Evolutionary conservation across 1,139 yeast genomes (phyloP).

Genomic region (Yamadazyma membranifaciens): DNA sequence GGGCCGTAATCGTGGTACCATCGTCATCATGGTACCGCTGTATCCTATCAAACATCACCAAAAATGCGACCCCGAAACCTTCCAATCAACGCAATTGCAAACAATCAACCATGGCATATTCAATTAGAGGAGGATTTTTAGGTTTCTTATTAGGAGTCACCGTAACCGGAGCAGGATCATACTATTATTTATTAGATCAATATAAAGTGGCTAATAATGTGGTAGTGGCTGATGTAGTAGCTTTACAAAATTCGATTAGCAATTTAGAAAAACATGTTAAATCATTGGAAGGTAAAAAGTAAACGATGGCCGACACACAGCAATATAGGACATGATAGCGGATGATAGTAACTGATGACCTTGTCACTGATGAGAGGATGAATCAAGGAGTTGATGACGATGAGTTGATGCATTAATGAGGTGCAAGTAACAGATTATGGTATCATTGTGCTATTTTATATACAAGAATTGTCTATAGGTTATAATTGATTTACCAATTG

Average conservation of each 20-base stretch:
- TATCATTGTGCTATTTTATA: background rate
- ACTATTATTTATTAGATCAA: slow-evolving; percentile 75
- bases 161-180: slow-evolving; percentile 71
- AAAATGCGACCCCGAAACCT: no score
- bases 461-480: slow-evolving; percentile 3
- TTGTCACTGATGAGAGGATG: no score
- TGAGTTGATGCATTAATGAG: no score
- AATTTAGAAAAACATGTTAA: slow-evolving; percentile 67
- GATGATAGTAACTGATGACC: no score
- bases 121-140: slow-evolving; percentile 64
- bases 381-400: background rate
- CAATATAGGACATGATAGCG: no score
- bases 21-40: no score
- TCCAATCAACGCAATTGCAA: no score
- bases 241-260: slow-evolving; percentile 66
- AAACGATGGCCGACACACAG: no score
- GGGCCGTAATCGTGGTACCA: no score
- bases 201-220: slow-evolving; percentile 72
- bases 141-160: slow-evolving; percentile 81
- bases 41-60: no score
- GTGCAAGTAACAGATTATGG: no score
- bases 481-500: slow-evolving; percentile 23
- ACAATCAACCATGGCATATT: slow-evolving; percentile 13
- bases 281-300: slow-evolving; percentile 36
- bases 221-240: slow-evolving; percentile 70